These are phyloP conservation scores for Chiua sp. DNA, from an alignment of 1,284 basidiomycete species.

Conservation along the genomic window DNA sequence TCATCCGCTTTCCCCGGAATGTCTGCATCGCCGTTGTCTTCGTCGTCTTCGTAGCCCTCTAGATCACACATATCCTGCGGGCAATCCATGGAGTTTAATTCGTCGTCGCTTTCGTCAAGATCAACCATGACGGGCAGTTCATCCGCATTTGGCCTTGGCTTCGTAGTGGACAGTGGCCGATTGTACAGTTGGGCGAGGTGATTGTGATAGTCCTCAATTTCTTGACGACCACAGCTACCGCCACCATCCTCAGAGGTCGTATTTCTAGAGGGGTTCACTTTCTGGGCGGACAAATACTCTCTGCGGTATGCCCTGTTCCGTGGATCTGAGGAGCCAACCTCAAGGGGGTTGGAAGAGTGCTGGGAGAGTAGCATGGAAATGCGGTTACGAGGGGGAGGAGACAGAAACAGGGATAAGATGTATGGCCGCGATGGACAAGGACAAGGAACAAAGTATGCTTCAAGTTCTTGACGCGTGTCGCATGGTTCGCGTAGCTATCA, in stretches of 20 bases:
- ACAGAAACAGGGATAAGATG: no score
- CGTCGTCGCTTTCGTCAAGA: slow-evolving; percentile 59
- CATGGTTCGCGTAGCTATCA: neutral
- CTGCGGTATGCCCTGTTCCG: slow-evolving; percentile 54
- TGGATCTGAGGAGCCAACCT: slow-evolving; percentile 67
- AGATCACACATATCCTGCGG: slow-evolving; percentile 39
- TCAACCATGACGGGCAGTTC: slow-evolving; percentile 42
- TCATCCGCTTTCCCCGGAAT: slow-evolving; percentile 56
- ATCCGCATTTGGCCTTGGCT: slow-evolving; percentile 26
- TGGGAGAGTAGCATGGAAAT: slow-evolving; percentile 57
- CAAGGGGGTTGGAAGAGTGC: slow-evolving; percentile 80
- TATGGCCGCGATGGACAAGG: no score
- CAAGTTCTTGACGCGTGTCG: neutral
- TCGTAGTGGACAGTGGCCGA: slow-evolving; percentile 26
- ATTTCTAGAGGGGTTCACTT: slow-evolving; percentile 29
- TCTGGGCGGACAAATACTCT: slow-evolving; percentile 42
- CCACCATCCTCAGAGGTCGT: slow-evolving; percentile 46
- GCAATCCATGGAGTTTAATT: slow-evolving; percentile 44
- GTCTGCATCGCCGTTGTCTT: slow-evolving; percentile 39
- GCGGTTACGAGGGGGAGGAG: neutral
- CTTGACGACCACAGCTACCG: slow-evolving; percentile 38
- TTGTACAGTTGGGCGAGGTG: slow-evolving; percentile 50
- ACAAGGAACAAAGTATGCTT: no score
- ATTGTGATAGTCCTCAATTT: slow-evolving; percentile 54
- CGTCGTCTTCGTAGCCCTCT: slow-evolving; percentile 44